phyloP scores from a whole-genome alignment of 768 basidiomycete genomes.

The Mycena galopus region DNA sequence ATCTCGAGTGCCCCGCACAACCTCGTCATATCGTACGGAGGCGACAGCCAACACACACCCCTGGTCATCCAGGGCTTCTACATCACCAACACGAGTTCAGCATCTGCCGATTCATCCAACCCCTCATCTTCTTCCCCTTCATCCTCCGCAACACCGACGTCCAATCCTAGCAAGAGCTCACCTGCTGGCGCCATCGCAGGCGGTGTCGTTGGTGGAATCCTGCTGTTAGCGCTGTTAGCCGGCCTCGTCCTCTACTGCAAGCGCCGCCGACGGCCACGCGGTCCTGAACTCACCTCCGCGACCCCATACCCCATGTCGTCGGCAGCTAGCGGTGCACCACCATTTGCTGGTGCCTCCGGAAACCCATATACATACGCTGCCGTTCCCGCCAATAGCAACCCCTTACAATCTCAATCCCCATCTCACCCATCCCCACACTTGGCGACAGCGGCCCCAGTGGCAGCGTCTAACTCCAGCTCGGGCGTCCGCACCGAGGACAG shows the following conservation, averaged over 20 bases:
- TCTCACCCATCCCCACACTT: not conserved
- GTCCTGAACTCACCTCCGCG: not conserved
- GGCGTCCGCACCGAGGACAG: not conserved
- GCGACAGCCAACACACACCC: slow-evolving; percentile 32
- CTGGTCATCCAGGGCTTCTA: slow-evolving; percentile 38
- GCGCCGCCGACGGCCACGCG: slow-evolving; percentile 16
- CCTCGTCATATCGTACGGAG: slow-evolving; percentile 39
- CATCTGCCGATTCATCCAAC: not conserved
- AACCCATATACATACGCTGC: not conserved
- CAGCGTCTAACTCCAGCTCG: not conserved
- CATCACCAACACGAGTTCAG: slow-evolving; percentile 29
- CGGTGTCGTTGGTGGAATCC: slow-evolving; percentile 31
- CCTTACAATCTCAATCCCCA: not conserved
- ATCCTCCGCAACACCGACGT: not conserved
- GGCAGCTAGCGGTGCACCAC: not conserved
- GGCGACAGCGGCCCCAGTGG: not conserved
- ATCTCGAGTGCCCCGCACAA: slow-evolving; percentile 37
- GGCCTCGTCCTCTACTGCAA: not conserved
- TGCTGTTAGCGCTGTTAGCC: not conserved
- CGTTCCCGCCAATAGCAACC: not conserved
- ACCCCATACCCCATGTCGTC: not conserved
- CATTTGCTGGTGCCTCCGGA: not conserved
- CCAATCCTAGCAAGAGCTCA: not conserved
- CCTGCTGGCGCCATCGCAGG: slow-evolving; percentile 35
- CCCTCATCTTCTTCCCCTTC: not conserved